Evolutionary conservation across 2,329 filamentous ascomycete species (phyloP).

Genomic region (Calonectria hongkongensis): DNA sequence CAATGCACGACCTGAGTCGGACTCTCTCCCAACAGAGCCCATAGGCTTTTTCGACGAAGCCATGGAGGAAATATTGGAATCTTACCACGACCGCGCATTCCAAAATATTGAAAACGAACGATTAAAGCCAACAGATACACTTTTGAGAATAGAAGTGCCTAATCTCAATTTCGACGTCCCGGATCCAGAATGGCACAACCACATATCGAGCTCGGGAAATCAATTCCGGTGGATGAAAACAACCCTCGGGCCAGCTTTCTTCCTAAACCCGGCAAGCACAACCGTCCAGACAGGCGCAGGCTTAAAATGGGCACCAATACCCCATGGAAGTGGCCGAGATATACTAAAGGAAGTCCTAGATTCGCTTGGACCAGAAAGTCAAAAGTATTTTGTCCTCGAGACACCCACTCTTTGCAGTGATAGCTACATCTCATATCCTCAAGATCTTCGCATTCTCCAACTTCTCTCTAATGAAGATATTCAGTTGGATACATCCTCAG

Average conservation of each 20-base stretch:
- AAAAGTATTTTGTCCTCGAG: constrained; percentile 43
- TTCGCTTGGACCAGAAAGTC: constrained; percentile 26
- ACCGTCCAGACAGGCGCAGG: constrained; percentile 41
- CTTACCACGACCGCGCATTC: constrained; percentile 35
- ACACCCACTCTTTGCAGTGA: constrained; percentile 42
- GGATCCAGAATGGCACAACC: constrained; percentile 49
- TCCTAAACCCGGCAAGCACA: constrained; percentile 12
- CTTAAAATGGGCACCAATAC: constrained; percentile 54
- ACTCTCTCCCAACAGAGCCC: background rate
- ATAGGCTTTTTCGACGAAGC: constrained; percentile 51
- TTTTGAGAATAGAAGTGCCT: constrained; percentile 56
- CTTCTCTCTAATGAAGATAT: constrained; percentile 50
- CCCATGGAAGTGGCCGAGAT: constrained; percentile 27
- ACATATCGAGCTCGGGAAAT: constrained; percentile 42
- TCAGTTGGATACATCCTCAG: constrained; percentile 38
- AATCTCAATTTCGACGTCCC: constrained; percentile 53
- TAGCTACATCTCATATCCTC: constrained; percentile 37
- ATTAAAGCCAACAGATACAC: constrained; percentile 51
- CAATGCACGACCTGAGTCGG: constrained; percentile 3
- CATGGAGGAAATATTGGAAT: constrained; percentile 49
- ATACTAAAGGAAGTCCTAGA: constrained; percentile 43
- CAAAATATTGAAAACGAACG: constrained; percentile 55
- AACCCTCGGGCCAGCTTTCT: constrained; percentile 15
- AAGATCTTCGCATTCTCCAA: constrained; percentile 39
- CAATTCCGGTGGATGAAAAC: constrained; percentile 55